Evolutionary conservation across 257 asterid species (phyloP).

Genomic region (Solanum commersonii): DNA sequence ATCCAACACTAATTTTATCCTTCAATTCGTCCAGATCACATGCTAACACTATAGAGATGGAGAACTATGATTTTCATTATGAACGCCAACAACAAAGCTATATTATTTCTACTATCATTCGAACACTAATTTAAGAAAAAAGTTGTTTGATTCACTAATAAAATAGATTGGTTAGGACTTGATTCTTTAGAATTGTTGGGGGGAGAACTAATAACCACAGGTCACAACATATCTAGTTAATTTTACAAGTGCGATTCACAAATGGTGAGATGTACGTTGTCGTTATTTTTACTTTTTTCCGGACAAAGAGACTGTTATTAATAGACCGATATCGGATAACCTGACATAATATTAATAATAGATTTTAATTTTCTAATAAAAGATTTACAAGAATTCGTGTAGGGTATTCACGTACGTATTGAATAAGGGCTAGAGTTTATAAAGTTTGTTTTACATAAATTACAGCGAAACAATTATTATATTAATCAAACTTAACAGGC

Average conservation of each 20-base stretch:
- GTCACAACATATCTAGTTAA: neutral
- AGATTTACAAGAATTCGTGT: neutral
- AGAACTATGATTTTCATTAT: neutral
- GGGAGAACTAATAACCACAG: neutral
- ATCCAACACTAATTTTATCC: neutral
- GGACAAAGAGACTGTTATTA: neutral
- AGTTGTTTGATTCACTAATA: neutral
- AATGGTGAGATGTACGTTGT: too few relatives aligned
- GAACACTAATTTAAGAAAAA: neutral
- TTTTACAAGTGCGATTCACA: neutral
- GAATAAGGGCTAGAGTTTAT: neutral
- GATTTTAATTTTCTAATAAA: neutral
- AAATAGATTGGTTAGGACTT: neutral
- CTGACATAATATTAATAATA: neutral
- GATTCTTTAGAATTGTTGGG: neutral
- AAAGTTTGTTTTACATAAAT: neutral
- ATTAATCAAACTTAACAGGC: neutral
- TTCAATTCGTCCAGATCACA: neutral
- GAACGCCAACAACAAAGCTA: neutral
- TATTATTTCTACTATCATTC: neutral
- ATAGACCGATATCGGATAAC: neutral
- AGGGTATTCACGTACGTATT: neutral
- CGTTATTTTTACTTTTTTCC: neutral
- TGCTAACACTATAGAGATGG: neutral
- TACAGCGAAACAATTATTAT: neutral